Conservation (phyloP, 2,329 filamentous ascomycete species). For the Rhynchosporium agropyri region DNA sequence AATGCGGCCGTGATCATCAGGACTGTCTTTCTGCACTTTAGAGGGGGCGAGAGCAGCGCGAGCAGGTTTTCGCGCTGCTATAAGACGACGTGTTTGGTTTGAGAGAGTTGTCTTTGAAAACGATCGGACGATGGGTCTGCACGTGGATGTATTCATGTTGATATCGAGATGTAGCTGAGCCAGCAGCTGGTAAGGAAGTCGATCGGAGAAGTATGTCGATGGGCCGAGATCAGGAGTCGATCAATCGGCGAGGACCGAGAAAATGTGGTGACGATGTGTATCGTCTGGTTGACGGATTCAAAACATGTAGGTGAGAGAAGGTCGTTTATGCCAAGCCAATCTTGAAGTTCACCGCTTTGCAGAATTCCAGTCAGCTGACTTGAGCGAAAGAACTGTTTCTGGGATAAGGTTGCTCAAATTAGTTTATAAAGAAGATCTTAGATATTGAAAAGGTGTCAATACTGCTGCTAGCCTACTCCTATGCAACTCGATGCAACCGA, state of each 20-base stretch:
- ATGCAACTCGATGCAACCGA: no score
- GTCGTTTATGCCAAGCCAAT: not conserved
- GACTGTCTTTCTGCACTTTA: no score
- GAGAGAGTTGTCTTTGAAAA: not conserved
- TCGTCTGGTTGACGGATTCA: not conserved
- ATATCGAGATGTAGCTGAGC: not conserved
- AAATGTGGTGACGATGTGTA: not conserved
- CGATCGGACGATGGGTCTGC: not conserved
- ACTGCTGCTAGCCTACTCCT: no score
- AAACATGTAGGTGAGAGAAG: not conserved
- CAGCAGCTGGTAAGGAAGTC: not conserved
- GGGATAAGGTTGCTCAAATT: no score
- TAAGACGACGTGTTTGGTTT: no score
- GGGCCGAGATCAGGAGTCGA: not conserved
- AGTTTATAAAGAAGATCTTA: no score
- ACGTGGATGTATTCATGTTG: not conserved
- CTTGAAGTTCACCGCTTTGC: constrained; percentile 5
- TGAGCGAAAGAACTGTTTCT: not conserved
- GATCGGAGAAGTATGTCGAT: not conserved
- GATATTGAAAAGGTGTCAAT: no score
- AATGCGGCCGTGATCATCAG: no score
- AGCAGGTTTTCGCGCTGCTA: not conserved
- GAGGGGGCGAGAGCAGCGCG: no score
- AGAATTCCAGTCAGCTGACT: constrained; percentile 2
- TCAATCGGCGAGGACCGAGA: no score